A percentile compares a stretch with the other conserved stretches of the same genome.
These are phyloP conservation scores for Houttuynia cordata DNA, from an alignment of 164 flowering plant genomes.

Conservation along the genomic window DNA sequence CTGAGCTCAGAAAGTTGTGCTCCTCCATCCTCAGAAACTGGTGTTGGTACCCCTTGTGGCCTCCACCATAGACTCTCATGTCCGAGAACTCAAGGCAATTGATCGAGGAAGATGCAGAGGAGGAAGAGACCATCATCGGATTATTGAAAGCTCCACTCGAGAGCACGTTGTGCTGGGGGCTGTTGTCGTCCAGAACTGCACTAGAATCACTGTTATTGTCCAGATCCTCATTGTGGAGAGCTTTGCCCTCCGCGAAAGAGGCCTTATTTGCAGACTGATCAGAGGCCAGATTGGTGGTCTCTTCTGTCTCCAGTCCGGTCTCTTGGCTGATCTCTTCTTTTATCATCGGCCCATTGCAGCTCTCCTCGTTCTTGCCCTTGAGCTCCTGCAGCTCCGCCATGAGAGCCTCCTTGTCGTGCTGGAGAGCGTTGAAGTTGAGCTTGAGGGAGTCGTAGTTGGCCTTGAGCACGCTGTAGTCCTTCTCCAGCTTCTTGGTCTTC, in stretches of 20 bases:
- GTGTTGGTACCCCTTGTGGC: constrained; percentile 26
- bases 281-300: background rate
- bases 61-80: constrained; percentile 6
- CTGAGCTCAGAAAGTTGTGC: constrained; percentile 58
- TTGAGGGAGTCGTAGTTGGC: constrained; percentile 26
- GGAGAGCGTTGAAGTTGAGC: constrained; percentile 16
- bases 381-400: constrained; percentile 23
- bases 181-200: constrained; percentile 71
- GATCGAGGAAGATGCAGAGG: constrained; percentile 21
- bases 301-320: background rate
- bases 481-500: constrained; percentile 42
- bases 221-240: constrained; percentile 2
- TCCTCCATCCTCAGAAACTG: constrained; percentile 70
- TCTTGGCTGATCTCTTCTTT: constrained; percentile 16
- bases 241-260: constrained; percentile 5
- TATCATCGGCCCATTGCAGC: background rate
- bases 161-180: constrained; percentile 29
- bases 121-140: constrained; percentile 13
- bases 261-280: constrained; percentile 10
- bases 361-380: constrained; percentile 9
- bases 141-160: constrained; percentile 19
- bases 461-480: constrained; percentile 27
- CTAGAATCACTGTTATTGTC: constrained; percentile 58
- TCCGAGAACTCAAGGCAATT: constrained; percentile 29
- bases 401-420: constrained; percentile 24